These are phyloP conservation scores for Pseudozyma pruni DNA, from an alignment of 1,284 basidiomycete species.

Conservation along the genomic window DNA sequence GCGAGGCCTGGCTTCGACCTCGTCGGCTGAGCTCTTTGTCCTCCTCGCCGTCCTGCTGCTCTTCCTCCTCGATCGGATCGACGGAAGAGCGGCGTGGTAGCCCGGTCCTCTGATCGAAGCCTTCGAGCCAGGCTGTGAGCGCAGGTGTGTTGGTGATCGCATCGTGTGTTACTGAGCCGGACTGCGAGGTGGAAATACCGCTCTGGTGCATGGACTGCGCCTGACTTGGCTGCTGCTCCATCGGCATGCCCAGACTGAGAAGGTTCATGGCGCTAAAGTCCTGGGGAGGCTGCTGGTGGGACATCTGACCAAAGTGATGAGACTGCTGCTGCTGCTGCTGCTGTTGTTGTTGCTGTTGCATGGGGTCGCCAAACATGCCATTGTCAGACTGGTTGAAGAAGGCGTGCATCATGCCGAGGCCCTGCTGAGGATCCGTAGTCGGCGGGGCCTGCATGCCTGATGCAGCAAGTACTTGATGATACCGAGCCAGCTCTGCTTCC, in stretches of 20 bases:
- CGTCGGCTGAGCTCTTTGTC: constrained; percentile 44
- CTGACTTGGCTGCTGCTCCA: constrained; percentile 13
- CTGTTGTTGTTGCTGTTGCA: constrained; percentile 27
- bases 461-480: constrained; percentile 38
- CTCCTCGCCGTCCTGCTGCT: constrained; percentile 38
- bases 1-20: constrained; percentile 27
- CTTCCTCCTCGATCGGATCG: constrained; percentile 53
- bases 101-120: constrained; percentile 48
- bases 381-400: constrained; percentile 31
- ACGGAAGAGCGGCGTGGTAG: constrained; percentile 50
- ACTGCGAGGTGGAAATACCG: constrained; percentile 15
- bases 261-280: constrained; percentile 48
- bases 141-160: constrained; percentile 19
- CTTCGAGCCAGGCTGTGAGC: constrained; percentile 46
- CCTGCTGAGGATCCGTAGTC: constrained; percentile 43
- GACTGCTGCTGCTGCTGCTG: constrained; percentile 16
- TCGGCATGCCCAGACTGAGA: constrained; percentile 41
- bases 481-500: constrained; percentile 52
- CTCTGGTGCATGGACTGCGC: constrained; percentile 22
- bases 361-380: constrained; percentile 18
- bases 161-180: constrained; percentile 21
- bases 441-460: constrained; percentile 49
- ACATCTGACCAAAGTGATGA: constrained; percentile 13
- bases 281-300: constrained; percentile 25
- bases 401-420: constrained; percentile 47